phyloP scores from a whole-genome alignment of 306 rosid species.

The Citrullus mucosospermus region DNA sequence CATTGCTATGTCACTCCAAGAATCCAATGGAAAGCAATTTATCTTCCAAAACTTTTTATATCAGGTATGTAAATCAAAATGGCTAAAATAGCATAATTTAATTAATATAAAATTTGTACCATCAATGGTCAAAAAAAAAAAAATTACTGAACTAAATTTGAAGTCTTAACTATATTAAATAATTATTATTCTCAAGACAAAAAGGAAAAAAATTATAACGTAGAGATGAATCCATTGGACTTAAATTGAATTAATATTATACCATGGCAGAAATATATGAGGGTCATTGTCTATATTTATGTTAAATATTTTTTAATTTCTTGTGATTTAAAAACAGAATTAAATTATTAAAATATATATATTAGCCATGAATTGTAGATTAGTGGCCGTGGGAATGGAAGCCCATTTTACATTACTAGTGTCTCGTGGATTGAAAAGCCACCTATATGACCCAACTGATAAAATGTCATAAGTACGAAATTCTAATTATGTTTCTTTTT shows the following conservation, averaged over 20 bases:
- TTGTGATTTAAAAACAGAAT: no score
- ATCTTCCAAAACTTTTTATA: background rate
- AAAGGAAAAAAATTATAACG: no score
- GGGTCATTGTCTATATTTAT: no score
- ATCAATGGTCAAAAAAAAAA: no score
- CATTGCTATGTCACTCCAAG: background rate
- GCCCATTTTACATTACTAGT: background rate
- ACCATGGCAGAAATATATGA: no score
- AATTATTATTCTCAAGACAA: no score
- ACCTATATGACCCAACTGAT: background rate
- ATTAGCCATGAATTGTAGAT: background rate
- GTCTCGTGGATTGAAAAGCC: background rate
- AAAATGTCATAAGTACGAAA: background rate
- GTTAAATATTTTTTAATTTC: no score
- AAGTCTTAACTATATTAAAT: background rate
- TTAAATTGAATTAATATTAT: no score
- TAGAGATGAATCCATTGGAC: no score
- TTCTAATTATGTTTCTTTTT: background rate
- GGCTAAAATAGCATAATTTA: no score
- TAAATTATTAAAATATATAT: no score
- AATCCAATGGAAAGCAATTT: constrained; percentile 3
- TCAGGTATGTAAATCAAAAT: background rate
- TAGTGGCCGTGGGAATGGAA: background rate
- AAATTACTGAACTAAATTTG: background rate
- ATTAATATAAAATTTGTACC: no score